Percentiles rank a stretch among this genome's conserved stretches.
These are phyloP conservation scores for Meredithiella fracta DNA, from an alignment of 2,329 filamentous ascomycete species.

Conservation along the genomic window DNA sequence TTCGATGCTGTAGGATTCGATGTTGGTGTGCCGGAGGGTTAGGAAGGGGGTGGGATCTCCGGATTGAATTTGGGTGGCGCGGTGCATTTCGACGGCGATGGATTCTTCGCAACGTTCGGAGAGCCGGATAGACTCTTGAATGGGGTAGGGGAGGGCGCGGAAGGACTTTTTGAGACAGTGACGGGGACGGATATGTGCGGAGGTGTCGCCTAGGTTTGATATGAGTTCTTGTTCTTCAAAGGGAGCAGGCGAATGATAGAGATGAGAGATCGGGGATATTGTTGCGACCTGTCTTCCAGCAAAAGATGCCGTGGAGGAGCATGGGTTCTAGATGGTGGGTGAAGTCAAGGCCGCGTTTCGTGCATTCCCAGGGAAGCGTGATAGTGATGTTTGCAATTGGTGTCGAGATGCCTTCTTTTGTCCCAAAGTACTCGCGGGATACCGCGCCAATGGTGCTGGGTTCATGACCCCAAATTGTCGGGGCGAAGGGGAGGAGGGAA, in stretches of 20 bases:
- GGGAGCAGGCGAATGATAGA: slow-evolving; percentile 29
- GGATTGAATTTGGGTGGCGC: not conserved
- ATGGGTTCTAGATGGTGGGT: slow-evolving; percentile 38
- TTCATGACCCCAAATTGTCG: not conserved
- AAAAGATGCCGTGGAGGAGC: slow-evolving; percentile 45
- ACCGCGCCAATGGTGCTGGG: not conserved
- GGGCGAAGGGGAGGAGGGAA: not conserved
- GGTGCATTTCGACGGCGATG: slow-evolving; percentile 17
- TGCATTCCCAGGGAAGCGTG: slow-evolving; percentile 35
- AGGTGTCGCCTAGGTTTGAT: slow-evolving; percentile 16
- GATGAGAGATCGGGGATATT: slow-evolving; percentile 31
- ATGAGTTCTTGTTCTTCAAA: slow-evolving; percentile 23
- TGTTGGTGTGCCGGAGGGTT: slow-evolving; percentile 9
- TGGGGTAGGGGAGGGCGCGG: slow-evolving; percentile 22
- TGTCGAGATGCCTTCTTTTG: not conserved
- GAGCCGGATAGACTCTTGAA: slow-evolving; percentile 24
- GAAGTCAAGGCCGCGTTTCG: slow-evolving; percentile 35
- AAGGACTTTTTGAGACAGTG: slow-evolving; percentile 31
- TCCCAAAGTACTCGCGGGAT: not conserved
- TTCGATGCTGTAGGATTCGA: slow-evolving; percentile 12
- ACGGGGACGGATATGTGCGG: slow-evolving; percentile 24
- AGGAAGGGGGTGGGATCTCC: not conserved
- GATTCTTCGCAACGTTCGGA: slow-evolving; percentile 18
- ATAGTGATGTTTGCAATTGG: not conserved
- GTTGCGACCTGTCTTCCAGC: slow-evolving; percentile 35